Evolutionary conservation across 2,329 filamentous ascomycete species (phyloP).

Genomic region (Orbilia ellipsospora): DNA sequence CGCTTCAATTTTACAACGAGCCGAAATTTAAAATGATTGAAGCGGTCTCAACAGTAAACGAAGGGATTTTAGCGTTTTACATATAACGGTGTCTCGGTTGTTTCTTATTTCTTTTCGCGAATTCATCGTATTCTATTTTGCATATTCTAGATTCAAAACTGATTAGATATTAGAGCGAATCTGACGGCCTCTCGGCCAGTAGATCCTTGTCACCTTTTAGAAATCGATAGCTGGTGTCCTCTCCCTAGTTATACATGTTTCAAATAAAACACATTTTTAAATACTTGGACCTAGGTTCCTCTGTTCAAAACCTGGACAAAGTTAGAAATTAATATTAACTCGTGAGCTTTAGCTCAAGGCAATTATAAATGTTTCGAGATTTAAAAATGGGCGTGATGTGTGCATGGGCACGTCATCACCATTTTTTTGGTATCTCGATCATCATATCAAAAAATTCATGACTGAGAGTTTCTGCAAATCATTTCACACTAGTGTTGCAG

Average conservation of each 20-base stretch:
- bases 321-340: background rate
- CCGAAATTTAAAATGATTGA: conserved; percentile 47
- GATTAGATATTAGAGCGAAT: no score
- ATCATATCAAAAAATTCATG: background rate
- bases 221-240: conserved; percentile 34
- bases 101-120: no score
- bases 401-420: conserved; percentile 24
- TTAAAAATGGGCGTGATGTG: conserved; percentile 25
- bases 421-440: background rate
- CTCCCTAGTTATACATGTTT: conserved; percentile 48
- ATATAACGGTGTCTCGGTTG: background rate
- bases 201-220: background rate
- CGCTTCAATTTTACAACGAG: conserved; percentile 55
- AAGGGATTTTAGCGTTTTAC: conserved; percentile 20
- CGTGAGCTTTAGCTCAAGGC: conserved; percentile 1
- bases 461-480: background rate
- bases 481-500: conserved; percentile 2
- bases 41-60: conserved; percentile 30
- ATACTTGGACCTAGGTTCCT: conserved; percentile 38
- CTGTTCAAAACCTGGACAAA: conserved; percentile 12
- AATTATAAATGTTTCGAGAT: conserved; percentile 55
- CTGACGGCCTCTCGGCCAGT: no score
- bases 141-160: no score
- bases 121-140: no score
- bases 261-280: conserved; percentile 35